Base-by-base conservation (phyloP, 164 flowering plant genomes). In the Nymphaea thermarum region DNA sequence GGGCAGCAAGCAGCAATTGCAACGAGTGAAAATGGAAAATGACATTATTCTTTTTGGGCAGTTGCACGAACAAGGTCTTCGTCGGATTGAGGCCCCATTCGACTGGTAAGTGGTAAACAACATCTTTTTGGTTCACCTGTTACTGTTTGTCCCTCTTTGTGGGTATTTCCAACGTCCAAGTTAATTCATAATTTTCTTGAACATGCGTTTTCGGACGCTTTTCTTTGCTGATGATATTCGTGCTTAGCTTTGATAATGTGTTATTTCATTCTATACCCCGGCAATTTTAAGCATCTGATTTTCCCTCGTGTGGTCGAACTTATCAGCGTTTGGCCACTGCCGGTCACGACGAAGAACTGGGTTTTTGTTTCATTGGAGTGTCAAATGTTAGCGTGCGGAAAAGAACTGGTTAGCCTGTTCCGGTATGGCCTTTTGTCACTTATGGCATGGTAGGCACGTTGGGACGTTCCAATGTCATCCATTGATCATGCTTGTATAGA, bases 31-130 rank as follows among this genome's bases (percentile, higher is more conserved):
- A 11, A 62, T 17, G 42, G 18, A 43, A 2, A 2, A 57, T 66
- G 42, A 3, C 4, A 57, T 63, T 72, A 42, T 11, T 62, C n/a
- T 11, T 36, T n/a, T 62, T 70, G 77, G 62, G 73, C 84, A 84
- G 87, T 53, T 81, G 84, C 57, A 61, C 72, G 43, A 81, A 77
- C 75, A 87, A 80, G 78, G 77, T 78, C 42, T 87, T 77, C 64
- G 74, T 80, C 3, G 93, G 93, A 43, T 74, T 87, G 57, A 86
- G 76, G 76, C 80, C 74, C 66, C 93, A 86, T 67, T 77, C 87
- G 65, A 67, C 77, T 60, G 76, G 93, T 90, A 2, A 47, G 74
- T 42, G 73, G 41, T 2, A 43, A 44, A 60, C 44, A 72, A 44
- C 67, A 55, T 55, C 66, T 17, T 60, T 55, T 16, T 47, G 62